These are phyloP conservation scores for Tolypocladium album DNA, from an alignment of 2,329 filamentous ascomycete species.

Conservation along the genomic window DNA sequence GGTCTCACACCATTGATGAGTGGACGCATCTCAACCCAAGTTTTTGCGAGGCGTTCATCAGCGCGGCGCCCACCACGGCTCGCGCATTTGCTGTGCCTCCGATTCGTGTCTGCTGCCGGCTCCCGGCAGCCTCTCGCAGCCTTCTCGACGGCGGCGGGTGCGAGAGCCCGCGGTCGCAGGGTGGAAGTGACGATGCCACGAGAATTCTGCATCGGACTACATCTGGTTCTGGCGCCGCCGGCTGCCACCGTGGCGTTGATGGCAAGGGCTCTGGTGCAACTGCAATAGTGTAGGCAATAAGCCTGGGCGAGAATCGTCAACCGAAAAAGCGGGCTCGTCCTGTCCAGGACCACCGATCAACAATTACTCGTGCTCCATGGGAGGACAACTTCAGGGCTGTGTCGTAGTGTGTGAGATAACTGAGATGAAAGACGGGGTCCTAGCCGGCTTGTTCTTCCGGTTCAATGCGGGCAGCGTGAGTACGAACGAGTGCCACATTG, in stretches of 20 bases:
- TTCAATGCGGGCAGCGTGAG: background rate
- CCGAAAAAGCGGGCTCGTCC: background rate
- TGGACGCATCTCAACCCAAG: conserved; percentile 26
- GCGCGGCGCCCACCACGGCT: conserved; percentile 3
- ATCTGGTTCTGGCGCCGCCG: background rate
- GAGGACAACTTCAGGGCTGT: background rate
- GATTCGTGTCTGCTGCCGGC: background rate
- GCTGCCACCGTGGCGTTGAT: background rate
- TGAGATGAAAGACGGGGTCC: background rate
- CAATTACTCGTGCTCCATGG: background rate
- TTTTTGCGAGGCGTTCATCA: conserved; percentile 19
- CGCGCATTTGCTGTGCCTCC: background rate
- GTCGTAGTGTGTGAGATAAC: background rate
- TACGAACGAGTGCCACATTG: background rate
- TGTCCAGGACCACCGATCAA: background rate
- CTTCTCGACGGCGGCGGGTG: background rate
- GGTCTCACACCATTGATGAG: conserved; percentile 28
- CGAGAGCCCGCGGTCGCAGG: background rate
- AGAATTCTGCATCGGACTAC: background rate
- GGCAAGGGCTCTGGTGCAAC: background rate
- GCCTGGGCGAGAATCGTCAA: background rate
- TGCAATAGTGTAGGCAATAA: background rate
- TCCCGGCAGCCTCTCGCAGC: background rate
- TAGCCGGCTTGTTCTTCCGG: background rate
- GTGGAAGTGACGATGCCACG: background rate